Evolutionary conservation across 768 basidiomycete species (phyloP).

Genomic region (Termitomyces sp.): DNA sequence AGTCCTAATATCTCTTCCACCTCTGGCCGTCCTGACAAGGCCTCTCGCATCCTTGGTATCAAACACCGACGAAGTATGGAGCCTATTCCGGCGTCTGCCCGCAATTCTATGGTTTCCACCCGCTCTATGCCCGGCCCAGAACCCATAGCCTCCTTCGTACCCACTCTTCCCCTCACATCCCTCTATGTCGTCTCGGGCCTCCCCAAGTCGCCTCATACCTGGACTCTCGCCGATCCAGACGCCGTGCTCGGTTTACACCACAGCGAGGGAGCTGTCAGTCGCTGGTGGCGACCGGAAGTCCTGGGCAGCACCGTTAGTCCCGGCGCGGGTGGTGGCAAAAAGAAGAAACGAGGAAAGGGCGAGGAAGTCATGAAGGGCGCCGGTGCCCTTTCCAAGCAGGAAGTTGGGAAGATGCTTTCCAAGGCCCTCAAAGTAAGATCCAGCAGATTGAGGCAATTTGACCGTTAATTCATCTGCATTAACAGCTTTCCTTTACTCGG

Average conservation of each 20-base stretch:
- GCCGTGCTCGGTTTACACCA: conserved; percentile 80
- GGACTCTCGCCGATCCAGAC: conserved; percentile 86
- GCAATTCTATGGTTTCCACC: conserved; percentile 76
- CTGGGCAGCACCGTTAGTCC: conserved; percentile 85
- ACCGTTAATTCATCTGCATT: neutral
- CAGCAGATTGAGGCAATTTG: conserved; percentile 1
- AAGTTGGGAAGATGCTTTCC: conserved; percentile 86
- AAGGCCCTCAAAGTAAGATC: conserved; percentile 79
- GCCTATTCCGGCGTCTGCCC: conserved; percentile 73
- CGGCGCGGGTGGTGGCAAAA: conserved; percentile 77
- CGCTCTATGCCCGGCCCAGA: conserved; percentile 59
- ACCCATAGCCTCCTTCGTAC: conserved; percentile 57
- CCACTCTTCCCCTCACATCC: conserved; percentile 74
- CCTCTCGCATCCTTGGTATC: conserved; percentile 75
- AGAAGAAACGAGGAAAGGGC: conserved; percentile 62
- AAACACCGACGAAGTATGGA: conserved; percentile 77
- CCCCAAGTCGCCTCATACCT: conserved; percentile 85
- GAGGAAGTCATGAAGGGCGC: conserved; percentile 72
- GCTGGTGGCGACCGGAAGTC: conserved; percentile 92
- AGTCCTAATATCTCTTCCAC: conserved; percentile 31
- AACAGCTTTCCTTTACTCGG: conserved; percentile 82
- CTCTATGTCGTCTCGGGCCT: conserved; percentile 88
- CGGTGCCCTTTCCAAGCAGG: conserved; percentile 79
- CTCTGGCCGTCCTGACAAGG: conserved; percentile 59
- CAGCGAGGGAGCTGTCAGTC: conserved; percentile 77